These are phyloP conservation scores for Jaltomata sinuosa DNA, from an alignment of 257 asterid genomes.

Conservation along the genomic window DNA sequence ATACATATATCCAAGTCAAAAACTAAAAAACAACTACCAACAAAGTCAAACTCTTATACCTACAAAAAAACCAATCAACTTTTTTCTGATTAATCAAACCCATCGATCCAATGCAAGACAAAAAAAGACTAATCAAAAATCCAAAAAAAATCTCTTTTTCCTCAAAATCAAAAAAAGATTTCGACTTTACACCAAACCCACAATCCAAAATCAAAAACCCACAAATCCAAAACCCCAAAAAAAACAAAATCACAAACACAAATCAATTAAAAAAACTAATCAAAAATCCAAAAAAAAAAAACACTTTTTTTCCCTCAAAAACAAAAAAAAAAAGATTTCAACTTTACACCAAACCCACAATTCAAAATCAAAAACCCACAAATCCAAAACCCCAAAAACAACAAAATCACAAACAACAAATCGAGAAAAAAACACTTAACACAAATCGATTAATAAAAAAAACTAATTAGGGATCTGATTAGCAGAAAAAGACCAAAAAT, in stretches of 20 bases:
- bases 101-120: background rate
- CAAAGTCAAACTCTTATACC: background rate
- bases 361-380: background rate
- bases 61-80: background rate
- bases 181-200: background rate
- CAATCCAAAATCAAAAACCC: background rate
- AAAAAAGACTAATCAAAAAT: background rate
- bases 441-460: background rate
- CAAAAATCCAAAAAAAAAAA: background rate
- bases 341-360: background rate
- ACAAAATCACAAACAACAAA: background rate
- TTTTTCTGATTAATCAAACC: background rate
- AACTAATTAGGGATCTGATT: constrained; percentile 20
- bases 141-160: background rate
- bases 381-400: background rate
- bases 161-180: background rate
- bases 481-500: background rate
- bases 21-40: background rate
- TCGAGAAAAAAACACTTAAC: background rate
- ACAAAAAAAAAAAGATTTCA: too few relatives aligned
- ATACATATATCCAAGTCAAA: background rate
- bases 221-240: background rate
- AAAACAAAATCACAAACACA: background rate
- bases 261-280: background rate
- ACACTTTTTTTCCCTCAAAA: background rate